phyloP scores from a whole-genome alignment of 139 green algal genomes.

The Zygnema cylindricum region DNA sequence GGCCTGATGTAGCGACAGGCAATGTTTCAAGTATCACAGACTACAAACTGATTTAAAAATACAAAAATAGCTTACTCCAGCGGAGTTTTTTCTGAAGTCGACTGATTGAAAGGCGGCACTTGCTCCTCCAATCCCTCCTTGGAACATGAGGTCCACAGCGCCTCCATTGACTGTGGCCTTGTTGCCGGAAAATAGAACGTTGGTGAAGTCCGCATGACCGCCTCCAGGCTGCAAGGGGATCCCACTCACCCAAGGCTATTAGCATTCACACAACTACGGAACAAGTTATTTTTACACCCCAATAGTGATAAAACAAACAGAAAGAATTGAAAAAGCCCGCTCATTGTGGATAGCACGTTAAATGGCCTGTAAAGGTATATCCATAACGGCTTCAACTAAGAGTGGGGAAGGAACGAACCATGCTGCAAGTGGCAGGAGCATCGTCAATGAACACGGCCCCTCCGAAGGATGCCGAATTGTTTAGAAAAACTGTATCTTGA shows the following conservation, averaged over 20 bases:
- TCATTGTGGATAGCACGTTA: too few relatives aligned
- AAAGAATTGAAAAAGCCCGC: too few relatives aligned
- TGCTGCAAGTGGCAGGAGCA: background rate
- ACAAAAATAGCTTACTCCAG: background rate
- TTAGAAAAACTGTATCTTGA: background rate
- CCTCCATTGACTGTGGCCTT: background rate
- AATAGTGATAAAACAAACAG: too few relatives aligned
- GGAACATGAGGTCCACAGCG: slow-evolving; percentile 14
- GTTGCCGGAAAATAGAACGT: slow-evolving; percentile 14
- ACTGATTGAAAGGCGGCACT: background rate
- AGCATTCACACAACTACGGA: too few relatives aligned
- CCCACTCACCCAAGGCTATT: too few relatives aligned
- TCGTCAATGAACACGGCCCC: slow-evolving; percentile 16
- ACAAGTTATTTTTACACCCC: too few relatives aligned
- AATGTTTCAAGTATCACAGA: background rate
- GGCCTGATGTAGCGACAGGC: background rate
- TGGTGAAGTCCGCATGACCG: background rate
- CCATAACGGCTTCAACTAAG: too few relatives aligned
- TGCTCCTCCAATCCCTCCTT: background rate
- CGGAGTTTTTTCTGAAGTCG: slow-evolving; percentile 5
- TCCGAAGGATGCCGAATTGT: slow-evolving; percentile 1
- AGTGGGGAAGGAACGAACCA: too few relatives aligned
- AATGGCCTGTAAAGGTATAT: too few relatives aligned
- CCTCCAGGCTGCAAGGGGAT: slow-evolving; percentile 13
- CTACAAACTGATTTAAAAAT: background rate